Percentiles rank a stretch among this genome's conserved stretches.
Conservation (phyloP, 23 red algal genomes). For the Rhodosorus marinus region DNA sequence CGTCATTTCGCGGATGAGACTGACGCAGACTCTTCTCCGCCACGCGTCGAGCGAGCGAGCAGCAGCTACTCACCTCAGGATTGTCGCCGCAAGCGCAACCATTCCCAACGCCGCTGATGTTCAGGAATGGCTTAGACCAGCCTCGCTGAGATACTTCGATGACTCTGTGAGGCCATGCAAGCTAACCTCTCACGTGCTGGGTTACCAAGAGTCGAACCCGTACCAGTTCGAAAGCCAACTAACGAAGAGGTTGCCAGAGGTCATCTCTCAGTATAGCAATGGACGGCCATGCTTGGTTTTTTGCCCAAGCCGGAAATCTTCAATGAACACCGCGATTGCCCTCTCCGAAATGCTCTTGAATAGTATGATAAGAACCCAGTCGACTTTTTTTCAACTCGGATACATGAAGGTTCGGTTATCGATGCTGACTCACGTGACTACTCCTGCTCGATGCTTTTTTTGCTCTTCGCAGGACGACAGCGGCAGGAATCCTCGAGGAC, state of each 20-base stretch:
- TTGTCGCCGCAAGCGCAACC: constrained; percentile 41
- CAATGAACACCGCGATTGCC: too few species aligned
- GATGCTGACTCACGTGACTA: not conserved
- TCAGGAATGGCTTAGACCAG: constrained; percentile 17
- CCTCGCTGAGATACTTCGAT: constrained; percentile 12
- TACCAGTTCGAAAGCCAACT: constrained; percentile 22
- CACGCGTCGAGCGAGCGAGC: not conserved
- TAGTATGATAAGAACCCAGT: too few species aligned
- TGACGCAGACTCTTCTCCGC: not conserved
- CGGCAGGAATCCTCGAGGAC: constrained; percentile 5
- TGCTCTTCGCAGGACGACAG: not conserved
- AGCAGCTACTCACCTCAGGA: constrained; percentile 7
- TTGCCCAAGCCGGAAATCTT: constrained; percentile 21
- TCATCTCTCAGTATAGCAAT: constrained; percentile 10
- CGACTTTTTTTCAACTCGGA: too few species aligned
- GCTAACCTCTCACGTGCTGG: constrained; percentile 14
- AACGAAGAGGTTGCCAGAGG: constrained; percentile 10
- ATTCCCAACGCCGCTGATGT: constrained; percentile 25
- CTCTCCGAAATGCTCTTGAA: too few species aligned
- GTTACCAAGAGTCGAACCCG: constrained; percentile 19
- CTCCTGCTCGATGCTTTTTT: constrained; percentile 1
- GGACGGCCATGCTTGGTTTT: constrained; percentile 44
- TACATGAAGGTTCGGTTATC: not conserved
- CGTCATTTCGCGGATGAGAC: constrained; percentile 37
- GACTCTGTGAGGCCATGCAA: constrained; percentile 9